Conservation (phyloP, 2,329 filamentous ascomycete genomes). For the Cladosporium phlei region DNA sequence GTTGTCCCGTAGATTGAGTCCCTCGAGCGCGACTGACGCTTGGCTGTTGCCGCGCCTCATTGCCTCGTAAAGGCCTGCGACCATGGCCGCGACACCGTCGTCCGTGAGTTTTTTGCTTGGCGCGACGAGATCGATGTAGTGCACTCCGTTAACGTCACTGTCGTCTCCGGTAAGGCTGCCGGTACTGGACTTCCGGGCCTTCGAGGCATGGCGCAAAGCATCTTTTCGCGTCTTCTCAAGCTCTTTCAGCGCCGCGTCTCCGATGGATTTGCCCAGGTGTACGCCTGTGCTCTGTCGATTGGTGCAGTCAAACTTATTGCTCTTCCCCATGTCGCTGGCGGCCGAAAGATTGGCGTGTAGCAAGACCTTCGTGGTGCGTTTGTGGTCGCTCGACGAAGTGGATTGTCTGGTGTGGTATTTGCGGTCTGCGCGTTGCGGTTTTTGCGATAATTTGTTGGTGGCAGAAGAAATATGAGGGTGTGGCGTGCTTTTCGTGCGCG, state of each 20-base stretch:
- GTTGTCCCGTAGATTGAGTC: constrained; percentile 44
- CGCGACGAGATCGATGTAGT: constrained; percentile 42
- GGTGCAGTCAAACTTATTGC: constrained; percentile 35
- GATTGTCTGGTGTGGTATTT: too few relatives aligned
- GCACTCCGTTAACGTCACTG: constrained; percentile 12
- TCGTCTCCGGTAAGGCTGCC: constrained; percentile 18
- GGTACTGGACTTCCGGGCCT: constrained; percentile 27
- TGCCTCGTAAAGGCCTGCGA: constrained; percentile 39
- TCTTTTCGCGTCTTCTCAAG: constrained; percentile 30
- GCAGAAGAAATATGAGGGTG: background rate
- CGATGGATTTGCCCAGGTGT: constrained; percentile 43
- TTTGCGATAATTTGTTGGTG: background rate
- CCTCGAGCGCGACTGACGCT: constrained; percentile 37
- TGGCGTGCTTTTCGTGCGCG: background rate
- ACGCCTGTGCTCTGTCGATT: constrained; percentile 44
- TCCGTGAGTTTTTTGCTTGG: constrained; percentile 44
- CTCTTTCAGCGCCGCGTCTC: constrained; percentile 39
- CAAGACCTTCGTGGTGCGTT: background rate
- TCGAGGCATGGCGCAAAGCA: constrained; percentile 21
- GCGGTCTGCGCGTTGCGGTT: too few relatives aligned
- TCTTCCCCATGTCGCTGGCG: constrained; percentile 25
- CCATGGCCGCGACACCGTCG: constrained; percentile 40
- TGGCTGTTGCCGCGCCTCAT: constrained; percentile 31
- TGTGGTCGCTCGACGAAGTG: background rate
- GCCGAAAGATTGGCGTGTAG: background rate